Base-by-base conservation (phyloP, 352 stramenopile species). In the Achlya hypogyna region DNA sequence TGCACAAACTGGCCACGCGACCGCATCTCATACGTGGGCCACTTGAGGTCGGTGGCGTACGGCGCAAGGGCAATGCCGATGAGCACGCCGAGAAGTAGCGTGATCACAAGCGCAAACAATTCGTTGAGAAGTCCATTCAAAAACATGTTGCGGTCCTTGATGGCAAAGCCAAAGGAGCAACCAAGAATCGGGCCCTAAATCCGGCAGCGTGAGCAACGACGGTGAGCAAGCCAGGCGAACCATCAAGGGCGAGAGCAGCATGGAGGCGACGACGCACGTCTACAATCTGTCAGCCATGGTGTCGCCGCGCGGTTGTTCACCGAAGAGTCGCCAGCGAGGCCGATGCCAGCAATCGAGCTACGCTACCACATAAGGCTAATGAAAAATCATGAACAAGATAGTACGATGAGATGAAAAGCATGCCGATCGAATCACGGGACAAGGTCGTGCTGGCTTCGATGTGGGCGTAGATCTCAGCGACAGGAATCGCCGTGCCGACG, bases 381-480 rank as follows among this genome's bases (percentile, higher is more conserved):
- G 10, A 58, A 35, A 9, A 38, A 53, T 3, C 18, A 22, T 65
- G 25, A 27, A 51, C 18, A 0, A 58, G 40, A 4, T 18, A 75
- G 74, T 82, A 93, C 84, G 84, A 93, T 1, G 84, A 93, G 58
- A 93, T 93, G 47, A 93, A 71, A 53, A 93, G 74, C 84, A 93
- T 93, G 51, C 84, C 75, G 52, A 93, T 81, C 25, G 84, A 91
- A 70, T 93, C 84, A 14, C 84, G 69, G 40, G 84, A 93, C 1
- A 93, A 72, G 51, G 83, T 91, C 22, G 84, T 84, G 67, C 89
- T 88, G 20, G 84, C 78, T 65, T 93, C 84, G 42, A 93, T 93
- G 70, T 84, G 81, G 59, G 82, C 82, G 62, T 91, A 93, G 78
- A 93, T 93, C 75, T 93, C 84, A 20, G 83, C 84, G n/a, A 93